These are phyloP conservation scores for Yamadazyma friedrichii DNA, from an alignment of 1,139 yeast species.

Conservation along the genomic window DNA sequence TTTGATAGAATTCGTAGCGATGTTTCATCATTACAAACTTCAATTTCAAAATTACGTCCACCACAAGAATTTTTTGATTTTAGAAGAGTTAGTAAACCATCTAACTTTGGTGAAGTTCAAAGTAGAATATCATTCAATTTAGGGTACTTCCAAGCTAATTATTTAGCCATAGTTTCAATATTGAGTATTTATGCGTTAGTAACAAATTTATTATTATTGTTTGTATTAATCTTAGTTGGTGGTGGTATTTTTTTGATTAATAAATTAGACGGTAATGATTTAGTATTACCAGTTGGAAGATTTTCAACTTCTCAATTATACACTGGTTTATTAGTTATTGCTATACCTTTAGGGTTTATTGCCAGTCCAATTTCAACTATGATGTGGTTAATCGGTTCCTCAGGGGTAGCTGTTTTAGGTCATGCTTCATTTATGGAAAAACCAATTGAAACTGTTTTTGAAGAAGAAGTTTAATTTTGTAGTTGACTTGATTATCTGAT, in stretches of 20 bases:
- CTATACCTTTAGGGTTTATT: conserved; percentile 85
- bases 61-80: conserved; percentile 93
- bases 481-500: not conserved
- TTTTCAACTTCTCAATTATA: conserved; percentile 82
- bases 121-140: conserved; percentile 83
- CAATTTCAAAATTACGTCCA: conserved; percentile 74
- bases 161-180: conserved; percentile 69
- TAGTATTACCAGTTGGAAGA: conserved; percentile 65
- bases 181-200: conserved; percentile 59
- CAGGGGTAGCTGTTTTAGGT: conserved; percentile 79
- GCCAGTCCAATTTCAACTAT: conserved; percentile 93
- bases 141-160: conserved; percentile 86
- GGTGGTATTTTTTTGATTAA: conserved; percentile 80
- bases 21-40: conserved; percentile 48
- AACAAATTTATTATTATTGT: conserved; percentile 79
- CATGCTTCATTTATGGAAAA: conserved; percentile 96
- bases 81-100: conserved; percentile 87
- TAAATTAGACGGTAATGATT: conserved; percentile 77
- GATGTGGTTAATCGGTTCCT: conserved; percentile 96
- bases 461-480: conserved; percentile 59
- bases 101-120: conserved; percentile 85
- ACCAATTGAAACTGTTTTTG: conserved; percentile 96
- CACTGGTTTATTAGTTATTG: conserved; percentile 75
- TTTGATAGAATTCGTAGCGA: conserved; percentile 49
- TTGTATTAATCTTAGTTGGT: conserved; percentile 67